A percentile compares a stretch with the other conserved stretches of the same genome.
Evolutionary conservation across 495 filamentous ascomycete species (phyloP).

Genomic region (Darksidea phi): DNA sequence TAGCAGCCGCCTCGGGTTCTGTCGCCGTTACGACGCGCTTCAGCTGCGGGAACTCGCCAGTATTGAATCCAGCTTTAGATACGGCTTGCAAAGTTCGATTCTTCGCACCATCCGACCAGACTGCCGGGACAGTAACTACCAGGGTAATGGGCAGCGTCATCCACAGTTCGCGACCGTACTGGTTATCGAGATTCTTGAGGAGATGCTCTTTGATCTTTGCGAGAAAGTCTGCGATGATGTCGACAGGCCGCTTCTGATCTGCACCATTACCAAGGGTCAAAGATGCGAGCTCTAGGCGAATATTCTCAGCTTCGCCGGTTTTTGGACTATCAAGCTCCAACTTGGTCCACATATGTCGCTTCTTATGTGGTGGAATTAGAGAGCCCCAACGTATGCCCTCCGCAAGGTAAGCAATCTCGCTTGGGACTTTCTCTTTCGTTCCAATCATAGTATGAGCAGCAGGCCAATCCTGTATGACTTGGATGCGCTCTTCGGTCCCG

Average conservation of each 20-base stretch:
- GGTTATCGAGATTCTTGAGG: constrained; percentile 14
- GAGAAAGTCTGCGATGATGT: constrained; percentile 21
- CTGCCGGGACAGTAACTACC: constrained; percentile 40
- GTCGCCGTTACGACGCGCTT: constrained; percentile 46
- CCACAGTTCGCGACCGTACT: constrained; percentile 9
- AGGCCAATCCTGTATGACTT: constrained; percentile 26
- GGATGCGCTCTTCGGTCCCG: not conserved
- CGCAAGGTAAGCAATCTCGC: constrained; percentile 14
- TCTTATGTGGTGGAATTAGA: constrained; percentile 9
- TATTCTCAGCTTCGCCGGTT: constrained; percentile 5
- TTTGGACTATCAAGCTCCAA: constrained; percentile 16
- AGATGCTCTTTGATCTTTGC: constrained; percentile 14
- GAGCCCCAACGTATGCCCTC: constrained; percentile 12
- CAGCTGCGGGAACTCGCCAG: constrained; percentile 8
- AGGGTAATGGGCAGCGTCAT: constrained; percentile 22
- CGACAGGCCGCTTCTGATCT: constrained; percentile 14
- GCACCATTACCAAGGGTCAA: not conserved
- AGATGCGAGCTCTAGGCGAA: not conserved
- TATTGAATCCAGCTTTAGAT: constrained; percentile 14
- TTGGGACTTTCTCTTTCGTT: constrained; percentile 29
- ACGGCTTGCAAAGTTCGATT: constrained; percentile 34
- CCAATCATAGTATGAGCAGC: constrained; percentile 15
- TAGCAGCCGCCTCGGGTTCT: constrained; percentile 52
- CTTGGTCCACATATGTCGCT: constrained; percentile 25
- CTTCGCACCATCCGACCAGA: constrained; percentile 44